phyloP scores from a whole-genome alignment of 2,329 filamentous ascomycete genomes.

The Xylaria multiplex region DNA sequence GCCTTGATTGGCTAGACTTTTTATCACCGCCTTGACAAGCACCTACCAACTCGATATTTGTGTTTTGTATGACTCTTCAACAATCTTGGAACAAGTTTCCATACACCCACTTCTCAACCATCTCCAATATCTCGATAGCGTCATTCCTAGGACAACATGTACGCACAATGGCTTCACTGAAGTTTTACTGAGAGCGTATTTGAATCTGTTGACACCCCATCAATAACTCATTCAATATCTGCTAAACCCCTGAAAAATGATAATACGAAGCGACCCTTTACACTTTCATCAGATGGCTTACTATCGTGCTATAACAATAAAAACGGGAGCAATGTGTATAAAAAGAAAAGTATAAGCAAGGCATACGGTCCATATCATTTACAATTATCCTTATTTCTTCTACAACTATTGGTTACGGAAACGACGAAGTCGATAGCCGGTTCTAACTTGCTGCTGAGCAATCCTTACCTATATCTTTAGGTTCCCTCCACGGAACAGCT shows the following conservation, averaged over 20 bases:
- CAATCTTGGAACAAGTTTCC: conserved; percentile 1
- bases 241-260: conserved; percentile 52
- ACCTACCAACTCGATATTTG: background rate
- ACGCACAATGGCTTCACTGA: conserved; percentile 28
- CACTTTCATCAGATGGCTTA: conserved; percentile 44
- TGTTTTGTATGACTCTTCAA: conserved; percentile 34
- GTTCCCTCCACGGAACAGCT: background rate
- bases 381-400: background rate
- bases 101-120: background rate
- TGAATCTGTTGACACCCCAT: conserved; percentile 32
- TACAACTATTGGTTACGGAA: background rate
- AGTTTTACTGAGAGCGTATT: conserved; percentile 18
- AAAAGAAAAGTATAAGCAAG: conserved; percentile 36
- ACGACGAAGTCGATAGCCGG: conserved; percentile 7
- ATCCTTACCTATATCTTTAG: background rate
- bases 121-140: conserved; percentile 2
- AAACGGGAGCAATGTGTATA: conserved; percentile 34
- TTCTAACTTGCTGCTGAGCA: background rate
- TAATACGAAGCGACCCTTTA: conserved; percentile 51
- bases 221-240: background rate
- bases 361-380: conserved; percentile 7
- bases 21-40: conserved; percentile 21
- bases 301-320: conserved; percentile 45
- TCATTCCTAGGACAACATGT: conserved; percentile 3
- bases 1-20: conserved; percentile 27